These are phyloP conservation scores for Pleurotus citrinopileatus DNA, from an alignment of 768 basidiomycete species.

Conservation along the genomic window DNA sequence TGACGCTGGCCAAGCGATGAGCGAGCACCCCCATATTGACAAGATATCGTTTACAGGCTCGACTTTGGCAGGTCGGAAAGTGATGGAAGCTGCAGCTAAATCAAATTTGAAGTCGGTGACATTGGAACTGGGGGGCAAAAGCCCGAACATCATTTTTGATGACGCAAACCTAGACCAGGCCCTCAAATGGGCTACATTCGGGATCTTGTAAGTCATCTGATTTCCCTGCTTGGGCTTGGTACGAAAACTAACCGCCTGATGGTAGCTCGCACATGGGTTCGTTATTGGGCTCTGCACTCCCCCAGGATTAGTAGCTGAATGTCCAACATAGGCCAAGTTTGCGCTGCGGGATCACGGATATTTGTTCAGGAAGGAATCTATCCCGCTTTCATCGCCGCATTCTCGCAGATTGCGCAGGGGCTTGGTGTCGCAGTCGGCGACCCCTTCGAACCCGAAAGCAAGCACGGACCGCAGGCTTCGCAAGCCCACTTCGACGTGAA, in stretches of 20 bases:
- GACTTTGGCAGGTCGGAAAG: conserved; percentile 57
- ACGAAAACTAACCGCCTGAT: not conserved
- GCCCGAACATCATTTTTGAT: conserved; percentile 58
- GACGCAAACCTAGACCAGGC: conserved; percentile 60
- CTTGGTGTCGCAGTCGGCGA: conserved; percentile 42
- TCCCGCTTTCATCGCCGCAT: conserved; percentile 42
- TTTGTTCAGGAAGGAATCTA: conserved; percentile 56
- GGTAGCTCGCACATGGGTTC: conserved; percentile 16
- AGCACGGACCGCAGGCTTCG: conserved; percentile 47
- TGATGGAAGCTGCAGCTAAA: conserved; percentile 62
- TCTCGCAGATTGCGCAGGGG: too few relatives aligned
- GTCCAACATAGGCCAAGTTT: conserved; percentile 42
- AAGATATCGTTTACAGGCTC: conserved; percentile 74
- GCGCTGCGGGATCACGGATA: conserved; percentile 53
- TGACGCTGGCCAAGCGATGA: conserved; percentile 55
- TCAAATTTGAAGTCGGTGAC: conserved; percentile 69
- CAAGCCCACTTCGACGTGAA: conserved; percentile 45
- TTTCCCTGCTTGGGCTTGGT: not conserved
- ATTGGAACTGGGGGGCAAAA: conserved; percentile 76
- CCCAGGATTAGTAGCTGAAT: too few relatives aligned
- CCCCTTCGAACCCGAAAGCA: conserved; percentile 37
- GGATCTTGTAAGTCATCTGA: conserved; percentile 61
- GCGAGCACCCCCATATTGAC: conserved; percentile 50
- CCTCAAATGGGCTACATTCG: conserved; percentile 54
- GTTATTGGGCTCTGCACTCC: not conserved